phyloP scores from a whole-genome alignment of 192 early-diverging fungal species.

The Backusella macrospora region DNA sequence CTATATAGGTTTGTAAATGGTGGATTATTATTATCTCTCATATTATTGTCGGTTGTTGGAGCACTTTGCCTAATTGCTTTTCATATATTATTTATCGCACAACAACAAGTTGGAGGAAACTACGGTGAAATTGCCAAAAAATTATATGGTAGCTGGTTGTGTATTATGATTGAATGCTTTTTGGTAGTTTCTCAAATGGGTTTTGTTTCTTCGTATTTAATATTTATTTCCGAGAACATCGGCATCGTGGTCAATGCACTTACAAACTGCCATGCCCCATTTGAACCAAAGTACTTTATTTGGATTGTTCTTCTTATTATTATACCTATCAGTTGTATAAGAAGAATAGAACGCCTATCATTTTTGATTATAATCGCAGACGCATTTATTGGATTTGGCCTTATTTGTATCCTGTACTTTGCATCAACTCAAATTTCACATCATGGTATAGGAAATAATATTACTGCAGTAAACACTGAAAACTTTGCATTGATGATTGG shows the following conservation, averaged over 20 bases:
- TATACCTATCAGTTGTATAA: conserved; percentile 68
- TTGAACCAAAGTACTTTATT: conserved; percentile 71
- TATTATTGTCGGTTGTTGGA: conserved; percentile 61
- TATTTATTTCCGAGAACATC: conserved; percentile 87
- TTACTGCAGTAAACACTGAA: conserved; percentile 61
- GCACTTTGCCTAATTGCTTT: conserved; percentile 63
- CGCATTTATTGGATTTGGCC: conserved; percentile 72
- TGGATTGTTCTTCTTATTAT: conserved; percentile 71
- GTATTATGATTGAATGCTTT: conserved; percentile 43
- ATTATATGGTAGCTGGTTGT: conserved; percentile 44
- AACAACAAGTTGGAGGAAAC: conserved; percentile 53
- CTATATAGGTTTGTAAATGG: conserved; percentile 55
- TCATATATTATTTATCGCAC: conserved; percentile 42
- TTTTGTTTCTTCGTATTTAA: conserved; percentile 85
- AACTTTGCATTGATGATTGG: conserved; percentile 72
- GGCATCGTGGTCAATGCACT: conserved; percentile 67
- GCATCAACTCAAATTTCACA: conserved; percentile 53
- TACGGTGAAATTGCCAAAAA: conserved; percentile 59
- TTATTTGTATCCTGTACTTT: conserved; percentile 62
- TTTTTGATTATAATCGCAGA: conserved; percentile 69
- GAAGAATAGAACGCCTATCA: conserved; percentile 56
- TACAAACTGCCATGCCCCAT: conserved; percentile 60
- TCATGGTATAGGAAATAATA: conserved; percentile 52
- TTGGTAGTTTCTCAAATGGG: conserved; percentile 73
- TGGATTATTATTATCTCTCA: conserved; percentile 62